phyloP scores from a whole-genome alignment of 2,329 filamentous ascomycete species.

The Ceratocystis diversiconidia region DNA sequence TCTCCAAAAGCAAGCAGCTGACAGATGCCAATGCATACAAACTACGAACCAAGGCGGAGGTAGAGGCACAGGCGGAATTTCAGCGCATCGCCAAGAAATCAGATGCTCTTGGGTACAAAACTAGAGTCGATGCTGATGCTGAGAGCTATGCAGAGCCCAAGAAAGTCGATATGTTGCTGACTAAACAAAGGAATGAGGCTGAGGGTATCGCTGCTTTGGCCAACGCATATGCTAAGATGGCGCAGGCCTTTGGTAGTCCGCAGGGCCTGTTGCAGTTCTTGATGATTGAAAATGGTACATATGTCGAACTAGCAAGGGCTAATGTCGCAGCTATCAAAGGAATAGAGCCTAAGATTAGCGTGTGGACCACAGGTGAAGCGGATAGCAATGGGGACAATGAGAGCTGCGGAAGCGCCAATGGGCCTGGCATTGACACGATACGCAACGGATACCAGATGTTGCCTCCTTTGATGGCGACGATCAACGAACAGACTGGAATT shows the following conservation, averaged over 20 bases:
- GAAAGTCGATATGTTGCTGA: slow-evolving; percentile 46
- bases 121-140: slow-evolving; percentile 33
- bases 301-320: slow-evolving; percentile 60
- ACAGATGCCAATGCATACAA: slow-evolving; percentile 40
- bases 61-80: slow-evolving; percentile 28
- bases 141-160: slow-evolving; percentile 28
- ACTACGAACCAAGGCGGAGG: slow-evolving; percentile 31
- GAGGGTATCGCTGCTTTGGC: slow-evolving; percentile 67
- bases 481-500: slow-evolving; percentile 81
- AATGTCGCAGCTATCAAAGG: slow-evolving; percentile 64
- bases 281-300: slow-evolving; percentile 75
- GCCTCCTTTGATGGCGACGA: slow-evolving; percentile 69
- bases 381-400: slow-evolving; percentile 26
- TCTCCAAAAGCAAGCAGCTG: slow-evolving; percentile 38
- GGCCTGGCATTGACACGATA: slow-evolving; percentile 43
- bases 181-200: too few relatives aligned
- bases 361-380: slow-evolving; percentile 66
- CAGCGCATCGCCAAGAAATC: slow-evolving; percentile 33
- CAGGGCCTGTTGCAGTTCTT: slow-evolving; percentile 67
- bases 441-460: slow-evolving; percentile 74
- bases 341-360: slow-evolving; percentile 75
- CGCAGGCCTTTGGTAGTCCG: slow-evolving; percentile 61
- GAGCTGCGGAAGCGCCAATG: slow-evolving; percentile 21
- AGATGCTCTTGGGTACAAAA: slow-evolving; percentile 36
- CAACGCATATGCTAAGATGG: slow-evolving; percentile 60